A percentile compares a stretch with the other conserved stretches of the same genome.
phyloP scores from a whole-genome alignment of 495 filamentous ascomycete genomes.

The Clohesyomyces aquaticus region DNA sequence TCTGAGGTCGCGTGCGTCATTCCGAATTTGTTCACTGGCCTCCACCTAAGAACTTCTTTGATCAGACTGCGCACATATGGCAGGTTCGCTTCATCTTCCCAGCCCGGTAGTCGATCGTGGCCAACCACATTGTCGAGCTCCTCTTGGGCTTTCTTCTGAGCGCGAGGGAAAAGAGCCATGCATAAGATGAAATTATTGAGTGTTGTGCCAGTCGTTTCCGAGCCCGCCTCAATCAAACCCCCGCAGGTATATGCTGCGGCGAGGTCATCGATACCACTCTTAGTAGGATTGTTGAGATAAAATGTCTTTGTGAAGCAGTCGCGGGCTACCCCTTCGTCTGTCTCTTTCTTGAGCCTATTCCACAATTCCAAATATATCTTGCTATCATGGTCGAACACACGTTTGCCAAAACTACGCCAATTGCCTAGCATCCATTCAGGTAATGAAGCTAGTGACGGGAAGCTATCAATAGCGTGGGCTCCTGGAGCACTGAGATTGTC shows the following conservation, averaged over 20 bases:
- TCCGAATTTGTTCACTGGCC: conserved; percentile 39
- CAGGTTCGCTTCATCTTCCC: conserved; percentile 39
- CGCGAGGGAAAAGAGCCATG: conserved; percentile 38
- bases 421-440: conserved; percentile 37
- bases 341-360: conserved; percentile 33
- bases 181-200: conserved; percentile 42
- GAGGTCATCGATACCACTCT: conserved; percentile 41
- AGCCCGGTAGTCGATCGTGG: conserved; percentile 32
- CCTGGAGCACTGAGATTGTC: conserved; percentile 31
- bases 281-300: conserved; percentile 37
- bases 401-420: conserved; percentile 37
- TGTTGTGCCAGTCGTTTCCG: conserved; percentile 43
- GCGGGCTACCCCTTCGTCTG: conserved; percentile 30
- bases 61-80: conserved; percentile 40
- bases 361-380: conserved; percentile 37
- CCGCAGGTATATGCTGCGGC: conserved; percentile 40
- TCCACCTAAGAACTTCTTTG: conserved; percentile 42
- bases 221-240: conserved; percentile 45
- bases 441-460: conserved; percentile 34
- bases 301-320: conserved; percentile 40
- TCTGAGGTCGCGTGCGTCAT: conserved; percentile 35
- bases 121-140: conserved; percentile 45
- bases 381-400: conserved; percentile 35
- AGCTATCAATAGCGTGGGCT: conserved; percentile 36
- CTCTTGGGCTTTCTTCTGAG: conserved; percentile 38